Evolutionary conservation across 1,284 basidiomycete genomes (phyloP).

Genomic region (Ceratobasidium sp.): DNA sequence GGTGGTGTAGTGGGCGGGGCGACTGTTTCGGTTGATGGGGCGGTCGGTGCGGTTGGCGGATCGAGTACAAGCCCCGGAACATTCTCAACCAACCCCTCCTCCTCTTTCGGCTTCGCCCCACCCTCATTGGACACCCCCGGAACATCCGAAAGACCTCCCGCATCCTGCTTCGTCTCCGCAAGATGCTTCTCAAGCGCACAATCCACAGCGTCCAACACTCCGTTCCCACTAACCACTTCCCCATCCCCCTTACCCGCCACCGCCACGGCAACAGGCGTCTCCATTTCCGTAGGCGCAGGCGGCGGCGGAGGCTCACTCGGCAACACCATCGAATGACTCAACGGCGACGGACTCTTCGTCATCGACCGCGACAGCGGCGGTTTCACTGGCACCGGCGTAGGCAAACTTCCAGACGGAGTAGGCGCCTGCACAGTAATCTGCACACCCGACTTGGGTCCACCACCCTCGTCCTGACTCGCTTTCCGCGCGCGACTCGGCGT

Average conservation of each 20-base stretch:
- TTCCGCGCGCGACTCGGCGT: background rate
- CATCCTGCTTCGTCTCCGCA: background rate
- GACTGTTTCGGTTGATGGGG: background rate
- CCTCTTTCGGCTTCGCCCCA: background rate
- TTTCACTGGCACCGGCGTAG: background rate
- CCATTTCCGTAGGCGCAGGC: background rate
- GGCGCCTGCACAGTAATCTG: conserved; percentile 24
- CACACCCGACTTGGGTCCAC: background rate
- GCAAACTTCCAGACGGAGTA: background rate
- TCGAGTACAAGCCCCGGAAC: conserved; percentile 5
- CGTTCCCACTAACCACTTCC: background rate
- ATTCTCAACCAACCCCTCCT: background rate
- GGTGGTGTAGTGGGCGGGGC: background rate
- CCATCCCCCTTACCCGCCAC: background rate
- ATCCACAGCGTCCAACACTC: background rate
- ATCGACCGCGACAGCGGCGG: background rate
- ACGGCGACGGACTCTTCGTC: conserved; percentile 2
- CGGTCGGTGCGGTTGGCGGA: background rate
- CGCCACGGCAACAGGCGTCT: background rate
- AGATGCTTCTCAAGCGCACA: background rate
- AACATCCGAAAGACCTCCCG: background rate
- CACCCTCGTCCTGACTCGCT: background rate
- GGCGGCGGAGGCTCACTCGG: conserved; percentile 15
- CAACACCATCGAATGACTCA: conserved; percentile 27
- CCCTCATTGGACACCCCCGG: background rate